Evolutionary conservation across 1,284 basidiomycete species (phyloP), one percentile per base, ranked within the genome.

Genomic region (Heterobasidion parviporum): DNA sequence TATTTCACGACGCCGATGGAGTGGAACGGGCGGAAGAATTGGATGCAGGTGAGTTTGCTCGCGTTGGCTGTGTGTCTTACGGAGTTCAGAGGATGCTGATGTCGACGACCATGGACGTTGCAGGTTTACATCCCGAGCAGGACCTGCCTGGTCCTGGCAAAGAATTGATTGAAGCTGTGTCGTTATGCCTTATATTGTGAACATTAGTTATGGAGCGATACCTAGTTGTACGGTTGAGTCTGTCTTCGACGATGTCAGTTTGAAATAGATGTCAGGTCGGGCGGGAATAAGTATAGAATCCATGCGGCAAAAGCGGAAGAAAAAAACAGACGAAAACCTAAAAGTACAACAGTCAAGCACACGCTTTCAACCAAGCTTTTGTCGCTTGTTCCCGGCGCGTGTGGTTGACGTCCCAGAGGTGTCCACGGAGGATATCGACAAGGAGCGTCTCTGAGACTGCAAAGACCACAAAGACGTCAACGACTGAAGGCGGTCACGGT

Each of bases 1-100:
- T 94, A 85, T 72, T 79, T 85, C 63, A 98, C 96, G 14, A 92
- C 89, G 34, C 83, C 89, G 2, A 72, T 93, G 78, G 88, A 86
- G 65, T 99, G 96, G 96, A 94, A 98, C 68, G 82, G 81, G 6
- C 80, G 96, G 62, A 87, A 82, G 68, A 98, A 98, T 69, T 98
- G 82, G 76, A 65, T 89, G 57, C 91, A 96, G 79, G 93, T 91
- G 61, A 61, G 75, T 62, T 38, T 34, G 12, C n/a, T 34, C 14
- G 12, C 15, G 15, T 10, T n/a, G 15, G 26, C 26, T 52, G 44
- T 52, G 16, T 48, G 58, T 52, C 7, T 36, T 54, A 1, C 20
- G 26, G 3, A 1, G 14, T 34, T 41, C 50, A 15, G 32, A 45
- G 33, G 35, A 20, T 60, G 8, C 15, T 49, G 12, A 41, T 36